Evolutionary conservation across 129 eudicot genomes (phyloP), one percentile per base, ranked within the genome.

Genomic region (Chrysanthemum makinoi): DNA sequence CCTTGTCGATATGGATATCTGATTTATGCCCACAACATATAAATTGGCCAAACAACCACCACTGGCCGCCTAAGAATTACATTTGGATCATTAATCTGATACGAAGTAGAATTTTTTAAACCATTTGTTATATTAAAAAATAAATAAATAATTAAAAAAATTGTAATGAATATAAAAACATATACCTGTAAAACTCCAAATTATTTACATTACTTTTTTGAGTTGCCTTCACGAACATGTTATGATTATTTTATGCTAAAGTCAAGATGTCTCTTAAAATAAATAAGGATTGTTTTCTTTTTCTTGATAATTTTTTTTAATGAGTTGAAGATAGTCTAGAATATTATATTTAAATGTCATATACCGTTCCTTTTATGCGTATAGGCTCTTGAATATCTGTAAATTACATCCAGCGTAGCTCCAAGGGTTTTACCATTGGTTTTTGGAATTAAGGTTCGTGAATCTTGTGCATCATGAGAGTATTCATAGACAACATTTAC

Each of bases 341-440:
- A 76, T 46, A 35, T 5, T 6, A 76, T 46, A 35, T 5, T 0
- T 33, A 76, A 48, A 69, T 51, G 2, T 9, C 43, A 13, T 77
- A 77, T n/a, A n/a, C 81, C 61, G 81, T 77, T 77, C 81, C 81
- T 54, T 70, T 77, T n/a, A n/a, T n/a, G 51, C n/a, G 77, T 70
- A 66, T 77, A 71, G 28, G 60, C 72, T 77, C 81, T 63, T 46
- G 81, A 70, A 18, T 70, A 77, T 59, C 64, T 54, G 51, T 70
- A 77, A 26, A 77, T 70, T 53, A 55, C 72, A 54, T 20, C 77
- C 67, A 77, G 44, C n/a, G 9, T 62, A 39, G 58, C 66, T 53
- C 65, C 59, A 28, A 70, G 53, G 9, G 77, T 53, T 63, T 70
- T 63, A 4, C 48, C 35, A 22, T 39, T 46, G 19, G 4, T 33